Conservation (phyloP, 768 basidiomycete species). For the Russula brevipes region DNA sequence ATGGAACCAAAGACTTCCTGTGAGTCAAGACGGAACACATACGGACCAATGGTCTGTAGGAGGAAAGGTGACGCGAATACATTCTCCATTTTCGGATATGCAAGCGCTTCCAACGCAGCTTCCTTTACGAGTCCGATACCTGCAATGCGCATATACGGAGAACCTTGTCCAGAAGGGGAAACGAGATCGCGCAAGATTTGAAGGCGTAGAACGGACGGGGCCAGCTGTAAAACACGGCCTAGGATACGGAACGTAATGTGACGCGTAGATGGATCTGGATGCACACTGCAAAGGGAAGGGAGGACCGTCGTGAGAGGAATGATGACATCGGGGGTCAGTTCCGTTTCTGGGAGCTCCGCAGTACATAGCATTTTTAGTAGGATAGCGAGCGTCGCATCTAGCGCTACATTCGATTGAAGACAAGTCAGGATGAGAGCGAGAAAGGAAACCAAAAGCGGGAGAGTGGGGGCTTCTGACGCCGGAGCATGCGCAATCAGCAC, state of each 20-base stretch:
- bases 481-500: slow-evolving; percentile 18
- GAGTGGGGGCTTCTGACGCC: not conserved
- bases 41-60: slow-evolving; percentile 52
- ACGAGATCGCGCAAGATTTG: slow-evolving; percentile 51
- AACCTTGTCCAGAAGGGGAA: slow-evolving; percentile 39
- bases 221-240: slow-evolving; percentile 45
- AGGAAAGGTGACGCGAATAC: slow-evolving; percentile 53
- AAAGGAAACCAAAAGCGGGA: slow-evolving; percentile 29
- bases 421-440: slow-evolving; percentile 44
- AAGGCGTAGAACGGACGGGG: slow-evolving; percentile 46
- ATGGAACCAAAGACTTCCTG: slow-evolving; percentile 42
- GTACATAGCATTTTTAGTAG: slow-evolving; percentile 38
- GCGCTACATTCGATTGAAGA: slow-evolving; percentile 47
- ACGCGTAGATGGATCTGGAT: slow-evolving; percentile 53
- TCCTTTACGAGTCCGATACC: slow-evolving; percentile 68
- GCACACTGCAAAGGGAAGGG: slow-evolving; percentile 53
- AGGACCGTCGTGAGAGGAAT: slow-evolving; percentile 47
- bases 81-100: slow-evolving; percentile 32
- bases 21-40: slow-evolving; percentile 54
- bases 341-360: slow-evolving; percentile 14
- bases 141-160: slow-evolving; percentile 65
- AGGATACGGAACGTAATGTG: slow-evolving; percentile 59
- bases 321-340: slow-evolving; percentile 42
- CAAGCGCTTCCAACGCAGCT: slow-evolving; percentile 49
- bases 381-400: slow-evolving; percentile 59